phyloP scores from a whole-genome alignment of 2,329 filamentous ascomycete genomes.

The Cladosporium sphaerospermum region DNA sequence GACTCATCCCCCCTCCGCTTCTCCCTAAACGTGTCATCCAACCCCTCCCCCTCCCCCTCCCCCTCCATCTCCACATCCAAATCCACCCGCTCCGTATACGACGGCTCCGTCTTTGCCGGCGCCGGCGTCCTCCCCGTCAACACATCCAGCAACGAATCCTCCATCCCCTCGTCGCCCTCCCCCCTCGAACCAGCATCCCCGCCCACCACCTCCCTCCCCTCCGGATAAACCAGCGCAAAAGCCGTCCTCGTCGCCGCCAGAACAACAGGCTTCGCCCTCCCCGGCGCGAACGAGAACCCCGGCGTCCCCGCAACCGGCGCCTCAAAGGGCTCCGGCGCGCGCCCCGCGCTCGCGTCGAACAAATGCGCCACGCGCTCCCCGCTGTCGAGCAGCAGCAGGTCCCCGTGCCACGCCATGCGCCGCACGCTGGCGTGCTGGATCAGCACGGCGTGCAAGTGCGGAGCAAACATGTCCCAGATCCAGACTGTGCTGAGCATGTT shows the following conservation, averaged over 20 bases:
- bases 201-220: constrained; percentile 28
- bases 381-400: constrained; percentile 39
- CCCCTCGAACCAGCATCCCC: constrained; percentile 15
- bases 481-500: constrained; percentile 38
- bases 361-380: constrained; percentile 36
- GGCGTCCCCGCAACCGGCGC: constrained; percentile 13
- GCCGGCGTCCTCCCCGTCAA: constrained; percentile 41
- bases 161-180: constrained; percentile 29
- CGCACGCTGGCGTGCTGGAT: constrained; percentile 42
- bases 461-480: constrained; percentile 40
- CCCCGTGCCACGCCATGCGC: constrained; percentile 38
- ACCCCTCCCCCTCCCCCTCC: constrained; percentile 23
- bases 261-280: constrained; percentile 27
- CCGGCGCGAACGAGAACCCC: constrained; percentile 17
- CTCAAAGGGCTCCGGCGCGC: constrained; percentile 18
- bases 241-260: constrained; percentile 31
- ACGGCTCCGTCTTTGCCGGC: constrained; percentile 28
- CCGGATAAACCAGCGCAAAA: constrained; percentile 38
- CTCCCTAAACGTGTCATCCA: constrained; percentile 43
- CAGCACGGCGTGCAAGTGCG: constrained; percentile 35
- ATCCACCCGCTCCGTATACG: constrained; percentile 27
- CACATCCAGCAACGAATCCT: constrained; percentile 44
- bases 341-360: constrained; percentile 25
- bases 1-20: constrained; percentile 18
- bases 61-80: constrained; percentile 26